Base-by-base conservation (phyloP, 345 rosid genomes). In the Gynandropsis gynandra region DNA sequence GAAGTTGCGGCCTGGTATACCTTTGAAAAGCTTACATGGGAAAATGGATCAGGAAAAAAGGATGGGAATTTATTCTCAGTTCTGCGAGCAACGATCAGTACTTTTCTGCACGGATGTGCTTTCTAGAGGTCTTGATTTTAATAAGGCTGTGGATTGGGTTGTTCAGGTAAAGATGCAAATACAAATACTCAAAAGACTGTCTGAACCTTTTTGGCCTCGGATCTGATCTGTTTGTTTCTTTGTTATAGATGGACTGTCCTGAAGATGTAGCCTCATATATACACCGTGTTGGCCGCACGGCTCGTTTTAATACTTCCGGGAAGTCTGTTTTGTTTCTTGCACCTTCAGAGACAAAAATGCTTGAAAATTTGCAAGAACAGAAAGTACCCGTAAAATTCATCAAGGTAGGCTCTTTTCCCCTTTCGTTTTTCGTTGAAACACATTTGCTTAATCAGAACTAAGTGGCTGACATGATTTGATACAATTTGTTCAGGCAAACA, bases 281-380 rank as follows among this genome's bases (percentile, higher is more conserved):
- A 56, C 95, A 92, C 64, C 85, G 98, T 68, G 98, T 82, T 67
- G 98, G 98, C 42, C 95, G 96, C 19, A 92, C 98, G n/a, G 98
- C 98, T 53, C 89, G 98, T 29, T 80, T 79, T 71, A 62, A 52
- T 37, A 69, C 87, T 21, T 70, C 73, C 31, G 98, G 98, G 62
- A 80, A 76, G 58, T 87, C 96, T 0, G 76, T 84, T 51, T 70
- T 92, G 59, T 92, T 92, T 76, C 63, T 92, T 64, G 67, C 63
- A 58, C 96, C 98, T 55, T 84, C 98, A 4, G 98, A 92, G 68
- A 76, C 73, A 76, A 78, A 84, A 77, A 92, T 92, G 96, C 71
- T 87, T 19, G 95, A 87, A 62, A 87, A 80, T 49, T 73, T 92
- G 56, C 72, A 68, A 65, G 87, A 65, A 27, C 87, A 89, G 33